Evolutionary conservation across 257 asterid genomes (phyloP).

Genomic region (Nicotiana knightiana): DNA sequence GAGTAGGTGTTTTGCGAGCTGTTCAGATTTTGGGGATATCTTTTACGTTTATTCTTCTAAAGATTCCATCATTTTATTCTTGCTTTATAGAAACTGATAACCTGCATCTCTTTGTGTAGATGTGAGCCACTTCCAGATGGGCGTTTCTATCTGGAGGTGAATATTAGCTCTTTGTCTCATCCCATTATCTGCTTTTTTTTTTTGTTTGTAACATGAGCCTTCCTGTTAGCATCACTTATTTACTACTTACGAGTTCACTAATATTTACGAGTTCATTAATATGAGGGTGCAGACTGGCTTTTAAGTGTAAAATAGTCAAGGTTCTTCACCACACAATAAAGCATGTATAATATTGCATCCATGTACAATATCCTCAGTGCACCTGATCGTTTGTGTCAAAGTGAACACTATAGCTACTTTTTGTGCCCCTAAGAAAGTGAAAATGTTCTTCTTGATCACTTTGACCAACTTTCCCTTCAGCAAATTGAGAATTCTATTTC

Average conservation of each 20-base stretch:
- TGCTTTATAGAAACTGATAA: slow-evolving; percentile 20
- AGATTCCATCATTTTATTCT: slow-evolving; percentile 5
- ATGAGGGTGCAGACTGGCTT: background rate
- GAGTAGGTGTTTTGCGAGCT: slow-evolving; percentile 53
- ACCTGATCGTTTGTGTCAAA: background rate
- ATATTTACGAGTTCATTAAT: background rate
- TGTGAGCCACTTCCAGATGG: slow-evolving; percentile 99
- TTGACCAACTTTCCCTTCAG: background rate
- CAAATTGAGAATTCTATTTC: background rate
- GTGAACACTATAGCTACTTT: background rate
- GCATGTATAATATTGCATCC: background rate
- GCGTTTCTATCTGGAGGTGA: slow-evolving; percentile 94
- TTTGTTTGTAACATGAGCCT: slow-evolving; percentile 4
- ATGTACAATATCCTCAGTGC: background rate
- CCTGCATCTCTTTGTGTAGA: slow-evolving; percentile 47
- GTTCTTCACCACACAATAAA: background rate
- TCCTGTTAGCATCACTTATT: slow-evolving; percentile 8
- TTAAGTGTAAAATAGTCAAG: background rate
- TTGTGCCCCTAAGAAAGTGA: background rate
- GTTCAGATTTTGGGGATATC: background rate
- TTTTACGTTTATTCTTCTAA: background rate
- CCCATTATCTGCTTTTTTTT: background rate
- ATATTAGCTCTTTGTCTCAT: background rate
- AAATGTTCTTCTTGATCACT: background rate
- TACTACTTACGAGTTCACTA: background rate